phyloP scores from a whole-genome alignment of 2,329 filamentous ascomycete species.

The Fusarium virguliforme region DNA sequence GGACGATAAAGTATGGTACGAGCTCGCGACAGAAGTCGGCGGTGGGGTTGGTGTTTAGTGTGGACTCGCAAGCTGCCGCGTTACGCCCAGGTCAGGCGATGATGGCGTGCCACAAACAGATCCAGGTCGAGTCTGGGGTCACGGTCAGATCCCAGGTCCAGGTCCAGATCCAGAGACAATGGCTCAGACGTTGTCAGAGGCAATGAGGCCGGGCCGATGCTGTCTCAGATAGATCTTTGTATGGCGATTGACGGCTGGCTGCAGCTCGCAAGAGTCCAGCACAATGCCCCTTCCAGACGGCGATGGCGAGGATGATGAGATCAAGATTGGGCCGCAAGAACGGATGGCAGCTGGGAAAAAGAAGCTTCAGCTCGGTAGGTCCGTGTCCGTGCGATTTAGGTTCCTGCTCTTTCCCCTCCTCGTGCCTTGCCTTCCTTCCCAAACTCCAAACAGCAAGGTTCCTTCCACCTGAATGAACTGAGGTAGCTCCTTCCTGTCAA shows the following conservation, averaged over 20 bases:
- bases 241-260: slow-evolving; percentile 43
- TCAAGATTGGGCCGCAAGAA: slow-evolving; percentile 1
- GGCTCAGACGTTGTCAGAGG: slow-evolving; percentile 7
- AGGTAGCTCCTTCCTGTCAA: neutral
- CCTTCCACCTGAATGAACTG: slow-evolving; percentile 29
- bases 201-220: slow-evolving; percentile 22
- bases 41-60: slow-evolving; percentile 23
- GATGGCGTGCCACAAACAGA: slow-evolving; percentile 37
- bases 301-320: slow-evolving; percentile 14
- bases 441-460: slow-evolving; percentile 26
- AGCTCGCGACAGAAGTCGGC: slow-evolving; percentile 3
- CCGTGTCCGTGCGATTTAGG: slow-evolving; percentile 7
- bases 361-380: slow-evolving; percentile 14
- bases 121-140: slow-evolving; percentile 14
- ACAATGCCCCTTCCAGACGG: slow-evolving; percentile 15
- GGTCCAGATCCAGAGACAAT: slow-evolving; percentile 29
- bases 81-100: slow-evolving; percentile 22
- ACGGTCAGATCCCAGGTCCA: slow-evolving; percentile 21
- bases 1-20: neutral
- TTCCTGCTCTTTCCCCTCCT: slow-evolving; percentile 36
- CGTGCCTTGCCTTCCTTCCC: slow-evolving; percentile 14
- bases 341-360: slow-evolving; percentile 3
- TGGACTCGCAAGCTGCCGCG: slow-evolving; percentile 22
- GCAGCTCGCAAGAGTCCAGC: slow-evolving; percentile 35
- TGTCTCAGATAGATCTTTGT: slow-evolving; percentile 38